Conservation (phyloP, 1,284 basidiomycete species). For the Agaricales sp. region DNA sequence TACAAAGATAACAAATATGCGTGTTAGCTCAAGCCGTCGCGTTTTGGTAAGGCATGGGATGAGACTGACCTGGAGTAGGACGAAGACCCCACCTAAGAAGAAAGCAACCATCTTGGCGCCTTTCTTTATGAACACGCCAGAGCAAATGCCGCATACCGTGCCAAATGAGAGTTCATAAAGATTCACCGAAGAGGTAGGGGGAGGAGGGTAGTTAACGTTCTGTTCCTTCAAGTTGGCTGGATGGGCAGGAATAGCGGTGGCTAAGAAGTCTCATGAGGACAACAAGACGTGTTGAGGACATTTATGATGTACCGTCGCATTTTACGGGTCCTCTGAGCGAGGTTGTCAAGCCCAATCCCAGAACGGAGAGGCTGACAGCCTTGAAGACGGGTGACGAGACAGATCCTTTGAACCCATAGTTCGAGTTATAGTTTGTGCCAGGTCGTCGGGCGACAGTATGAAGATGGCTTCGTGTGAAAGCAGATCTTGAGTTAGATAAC, state of each 20-base stretch:
- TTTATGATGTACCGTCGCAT: conserved; percentile 28
- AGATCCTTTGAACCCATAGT: conserved; percentile 4
- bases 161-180: conserved; percentile 85
- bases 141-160: conserved; percentile 78
- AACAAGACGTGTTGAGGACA: neutral
- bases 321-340: conserved; percentile 17
- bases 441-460: conserved; percentile 9
- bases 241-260: conserved; percentile 3
- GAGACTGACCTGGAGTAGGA: conserved; percentile 69
- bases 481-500: neutral
- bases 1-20: conserved; percentile 8
- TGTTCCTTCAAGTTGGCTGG: neutral
- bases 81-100: conserved; percentile 76
- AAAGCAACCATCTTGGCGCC: conserved; percentile 81
- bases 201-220: conserved; percentile 27
- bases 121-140: conserved; percentile 92
- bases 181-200: conserved; percentile 62
- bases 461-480: neutral
- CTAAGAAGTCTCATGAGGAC: neutral
- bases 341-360: conserved; percentile 25
- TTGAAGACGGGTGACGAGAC: conserved; percentile 12
- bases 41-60: neutral
- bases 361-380: conserved; percentile 21
- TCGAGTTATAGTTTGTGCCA: conserved; percentile 6
- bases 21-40: conserved; percentile 1